Evolutionary conservation across 371 early-diverging fungal genomes (phyloP).

Genomic region (Mortierella sp.): DNA sequence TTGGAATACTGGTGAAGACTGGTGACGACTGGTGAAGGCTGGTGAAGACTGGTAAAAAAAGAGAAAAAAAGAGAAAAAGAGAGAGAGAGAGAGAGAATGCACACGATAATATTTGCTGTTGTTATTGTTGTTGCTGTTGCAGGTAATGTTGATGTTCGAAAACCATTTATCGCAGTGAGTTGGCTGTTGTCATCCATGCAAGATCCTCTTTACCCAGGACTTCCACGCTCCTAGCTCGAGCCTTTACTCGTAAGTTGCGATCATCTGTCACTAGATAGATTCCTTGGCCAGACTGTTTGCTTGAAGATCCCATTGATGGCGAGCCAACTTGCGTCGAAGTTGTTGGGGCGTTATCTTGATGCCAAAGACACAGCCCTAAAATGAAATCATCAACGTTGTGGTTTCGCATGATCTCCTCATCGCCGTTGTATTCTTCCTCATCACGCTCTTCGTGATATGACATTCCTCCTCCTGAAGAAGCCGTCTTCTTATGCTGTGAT

Average conservation of each 20-base stretch:
- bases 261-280: conserved; percentile 77
- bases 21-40: not conserved
- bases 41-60: not conserved
- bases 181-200: conserved; percentile 23
- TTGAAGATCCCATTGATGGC: not conserved
- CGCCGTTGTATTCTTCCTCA: conserved; percentile 39
- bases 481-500: conserved; percentile 14
- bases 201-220: conserved; percentile 61
- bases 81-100: not conserved
- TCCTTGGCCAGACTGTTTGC: conserved; percentile 6
- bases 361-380: conserved; percentile 68
- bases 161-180: conserved; percentile 3
- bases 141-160: not conserved
- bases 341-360: conserved; percentile 32
- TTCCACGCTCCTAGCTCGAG: conserved; percentile 71
- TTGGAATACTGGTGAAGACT: not conserved
- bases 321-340: conserved; percentile 3
- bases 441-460: conserved; percentile 19
- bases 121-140: too few relatives aligned
- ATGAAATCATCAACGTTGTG: conserved; percentile 77
- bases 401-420: conserved; percentile 66
- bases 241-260: conserved; percentile 76
- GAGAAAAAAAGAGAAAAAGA: not conserved
- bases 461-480: conserved; percentile 15
- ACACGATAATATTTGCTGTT: not conserved